Evolutionary conservation across 768 basidiomycete species (phyloP).

Genomic region (Rhodosporidiobolus sp.): DNA sequence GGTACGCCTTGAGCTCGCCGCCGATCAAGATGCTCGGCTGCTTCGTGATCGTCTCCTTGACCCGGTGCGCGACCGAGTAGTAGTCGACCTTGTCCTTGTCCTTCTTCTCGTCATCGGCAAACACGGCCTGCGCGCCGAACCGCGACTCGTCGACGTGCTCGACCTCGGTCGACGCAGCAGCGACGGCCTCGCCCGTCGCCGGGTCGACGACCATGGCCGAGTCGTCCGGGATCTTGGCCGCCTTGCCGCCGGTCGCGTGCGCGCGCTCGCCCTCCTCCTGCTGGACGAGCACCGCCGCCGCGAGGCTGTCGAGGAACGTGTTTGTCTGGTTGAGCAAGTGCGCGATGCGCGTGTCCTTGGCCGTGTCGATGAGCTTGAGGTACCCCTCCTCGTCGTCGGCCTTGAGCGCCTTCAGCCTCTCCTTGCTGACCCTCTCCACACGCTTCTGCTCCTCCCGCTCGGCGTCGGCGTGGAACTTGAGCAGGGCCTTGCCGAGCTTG

Average conservation of each 20-base stretch:
- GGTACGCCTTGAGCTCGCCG: slow-evolving; percentile 80
- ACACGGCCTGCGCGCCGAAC: slow-evolving; percentile 67
- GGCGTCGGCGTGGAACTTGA: slow-evolving; percentile 78
- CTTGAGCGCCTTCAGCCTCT: slow-evolving; percentile 95
- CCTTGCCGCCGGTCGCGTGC: too few species aligned
- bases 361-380: slow-evolving; percentile 96
- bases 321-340: slow-evolving; percentile 94
- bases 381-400: slow-evolving; percentile 99
- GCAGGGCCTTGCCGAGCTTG: slow-evolving; percentile 70
- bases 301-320: slow-evolving; percentile 86
- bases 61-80: slow-evolving; percentile 89
- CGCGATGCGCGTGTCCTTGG: slow-evolving; percentile 97
- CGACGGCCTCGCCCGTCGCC: slow-evolving; percentile 32
- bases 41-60: slow-evolving; percentile 74
- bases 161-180: slow-evolving; percentile 26
- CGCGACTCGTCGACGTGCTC: slow-evolving; percentile 68
- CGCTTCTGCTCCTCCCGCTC: slow-evolving; percentile 98
- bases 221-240: neutral
- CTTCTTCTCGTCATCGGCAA: slow-evolving; percentile 53
- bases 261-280: slow-evolving; percentile 61
- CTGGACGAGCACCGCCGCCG: slow-evolving; percentile 87
- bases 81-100: slow-evolving; percentile 76
- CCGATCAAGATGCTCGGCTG: slow-evolving; percentile 84
- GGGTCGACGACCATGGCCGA: neutral
- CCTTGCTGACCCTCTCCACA: slow-evolving; percentile 91